Evolutionary conservation across 768 basidiomycete species (phyloP), one percentile per base, ranked within the genome.

Genomic region (Cystobasidium onofrii): DNA sequence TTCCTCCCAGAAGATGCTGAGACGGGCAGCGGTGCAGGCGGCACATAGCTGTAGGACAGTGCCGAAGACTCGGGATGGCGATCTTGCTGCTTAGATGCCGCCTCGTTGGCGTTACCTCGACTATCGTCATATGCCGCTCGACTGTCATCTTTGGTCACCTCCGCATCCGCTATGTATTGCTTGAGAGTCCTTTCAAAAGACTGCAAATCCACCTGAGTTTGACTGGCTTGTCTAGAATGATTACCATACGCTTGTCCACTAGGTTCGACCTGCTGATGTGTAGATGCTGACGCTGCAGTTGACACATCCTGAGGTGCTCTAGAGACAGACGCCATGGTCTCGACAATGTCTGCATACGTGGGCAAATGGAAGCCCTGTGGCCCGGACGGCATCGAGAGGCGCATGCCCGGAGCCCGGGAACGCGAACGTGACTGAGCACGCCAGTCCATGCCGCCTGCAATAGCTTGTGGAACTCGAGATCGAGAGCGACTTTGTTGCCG

Each of bases 401-500:
- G 76, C 20, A 76, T 60, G 72, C 74, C 79, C 18, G 80, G 78
- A 13, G 80, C 80, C 15, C 79, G 79, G 4, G 81, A 81, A 0
- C 77, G 75, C 1, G 79, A 78, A 33, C 80, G 77, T 0, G 78
- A 78, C 36, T 76, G 73, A 0, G 72, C 76, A 1, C 75, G 73
- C 74, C 78, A 80, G 44, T 78, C 76, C 74, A 80, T 78, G 77
- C 76, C 73, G 76, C 75, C 76, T 72, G 76, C 73, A 64, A 63
- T 74, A 7, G 76, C 63, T 43, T 62, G 60, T 63, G 39, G 63
- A 63, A 20, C 1, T 18, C 78, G 77, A 73, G 78, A 77, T 2
- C 74, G 33, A 41, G 69, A 82, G 0, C 80, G 77, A 23, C 80
- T 80, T 29, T 78, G 87, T 36, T 90, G 88, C 62, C 92, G 85